These are phyloP conservation scores for Erodium trifolium DNA, from an alignment of 441 rosid species.

Conservation along the genomic window DNA sequence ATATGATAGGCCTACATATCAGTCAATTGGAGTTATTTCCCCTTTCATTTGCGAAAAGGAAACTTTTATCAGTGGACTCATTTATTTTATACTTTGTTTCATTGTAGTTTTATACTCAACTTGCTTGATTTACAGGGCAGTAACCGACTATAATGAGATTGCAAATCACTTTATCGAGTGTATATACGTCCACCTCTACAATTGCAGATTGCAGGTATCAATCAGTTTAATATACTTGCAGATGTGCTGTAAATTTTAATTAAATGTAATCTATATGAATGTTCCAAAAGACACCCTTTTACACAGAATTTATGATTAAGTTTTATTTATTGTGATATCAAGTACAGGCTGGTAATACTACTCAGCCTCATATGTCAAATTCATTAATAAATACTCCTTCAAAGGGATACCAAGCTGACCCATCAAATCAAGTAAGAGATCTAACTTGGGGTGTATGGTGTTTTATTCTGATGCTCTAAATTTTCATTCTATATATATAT, in stretches of 20 bases:
- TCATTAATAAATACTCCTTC: slow-evolving; percentile 34
- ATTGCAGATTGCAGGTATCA: slow-evolving; percentile 68
- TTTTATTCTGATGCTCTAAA: slow-evolving; percentile 1
- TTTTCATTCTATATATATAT: slow-evolving; percentile 7
- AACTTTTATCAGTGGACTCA: neutral
- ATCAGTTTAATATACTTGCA: slow-evolving; percentile 19
- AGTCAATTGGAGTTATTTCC: neutral
- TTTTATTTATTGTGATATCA: slow-evolving; percentile 16
- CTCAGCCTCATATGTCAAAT: slow-evolving; percentile 52
- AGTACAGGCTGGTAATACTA: slow-evolving; percentile 35
- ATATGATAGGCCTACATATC: neutral
- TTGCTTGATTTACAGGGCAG: slow-evolving; percentile 47
- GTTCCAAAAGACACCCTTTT: neutral
- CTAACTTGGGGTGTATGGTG: neutral
- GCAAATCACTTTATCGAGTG: slow-evolving; percentile 79
- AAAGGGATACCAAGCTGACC: slow-evolving; percentile 39
- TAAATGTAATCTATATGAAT: neutral
- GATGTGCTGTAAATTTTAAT: slow-evolving; percentile 1
- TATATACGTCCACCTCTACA: slow-evolving; percentile 67
- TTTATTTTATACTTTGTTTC: neutral
- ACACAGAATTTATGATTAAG: slow-evolving; percentile 8
- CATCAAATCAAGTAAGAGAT: slow-evolving; percentile 47
- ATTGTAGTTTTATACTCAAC: neutral
- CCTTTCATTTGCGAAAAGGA: neutral
- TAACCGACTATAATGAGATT: slow-evolving; percentile 79